Evolutionary conservation across 2,329 filamentous ascomycete species (phyloP).

Genomic region (Pyrenophora seminiperda): DNA sequence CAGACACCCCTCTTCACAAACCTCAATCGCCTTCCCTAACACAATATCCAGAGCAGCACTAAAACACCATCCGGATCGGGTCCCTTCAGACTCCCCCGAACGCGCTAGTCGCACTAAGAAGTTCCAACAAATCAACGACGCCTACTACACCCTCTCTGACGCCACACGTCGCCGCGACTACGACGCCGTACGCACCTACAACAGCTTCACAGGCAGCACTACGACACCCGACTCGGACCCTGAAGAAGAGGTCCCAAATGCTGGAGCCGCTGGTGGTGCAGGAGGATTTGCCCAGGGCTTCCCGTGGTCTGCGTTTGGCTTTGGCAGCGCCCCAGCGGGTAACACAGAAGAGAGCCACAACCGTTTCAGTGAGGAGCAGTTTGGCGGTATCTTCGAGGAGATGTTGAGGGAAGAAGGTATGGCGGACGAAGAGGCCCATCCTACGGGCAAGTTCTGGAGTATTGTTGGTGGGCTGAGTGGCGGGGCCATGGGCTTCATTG

Average conservation of each 20-base stretch:
- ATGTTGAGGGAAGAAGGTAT: slow-evolving; percentile 64
- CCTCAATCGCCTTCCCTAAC: slow-evolving; percentile 5
- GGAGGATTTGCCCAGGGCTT: slow-evolving; percentile 55
- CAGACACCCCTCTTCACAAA: not conserved
- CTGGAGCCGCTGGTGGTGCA: slow-evolving; percentile 1
- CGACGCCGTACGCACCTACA: slow-evolving; percentile 71
- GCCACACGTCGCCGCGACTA: slow-evolving; percentile 77
- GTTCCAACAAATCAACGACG: slow-evolving; percentile 91
- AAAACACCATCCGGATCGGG: slow-evolving; percentile 91
- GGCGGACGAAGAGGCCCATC: slow-evolving; percentile 67
- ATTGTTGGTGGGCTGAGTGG: slow-evolving; percentile 85
- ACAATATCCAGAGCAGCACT: slow-evolving; percentile 70
- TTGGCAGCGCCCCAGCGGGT: slow-evolving; percentile 55
- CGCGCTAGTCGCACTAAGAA: slow-evolving; percentile 79
- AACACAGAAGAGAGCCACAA: slow-evolving; percentile 55
- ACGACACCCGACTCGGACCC: slow-evolving; percentile 53
- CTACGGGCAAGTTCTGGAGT: slow-evolving; percentile 81
- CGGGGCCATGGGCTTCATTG: slow-evolving; percentile 89
- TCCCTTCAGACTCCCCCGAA: slow-evolving; percentile 81
- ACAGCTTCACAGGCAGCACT: slow-evolving; percentile 51
- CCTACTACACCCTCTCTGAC: slow-evolving; percentile 91
- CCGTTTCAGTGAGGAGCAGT: slow-evolving; percentile 75
- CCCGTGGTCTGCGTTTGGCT: slow-evolving; percentile 77
- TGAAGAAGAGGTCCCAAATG: slow-evolving; percentile 57
- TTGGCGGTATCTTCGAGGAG: slow-evolving; percentile 68